A percentile compares a stretch with the other conserved stretches of the same genome.
These are phyloP conservation scores for Fusarium hostae DNA, from an alignment of 2,329 filamentous ascomycete genomes.

Conservation along the genomic window DNA sequence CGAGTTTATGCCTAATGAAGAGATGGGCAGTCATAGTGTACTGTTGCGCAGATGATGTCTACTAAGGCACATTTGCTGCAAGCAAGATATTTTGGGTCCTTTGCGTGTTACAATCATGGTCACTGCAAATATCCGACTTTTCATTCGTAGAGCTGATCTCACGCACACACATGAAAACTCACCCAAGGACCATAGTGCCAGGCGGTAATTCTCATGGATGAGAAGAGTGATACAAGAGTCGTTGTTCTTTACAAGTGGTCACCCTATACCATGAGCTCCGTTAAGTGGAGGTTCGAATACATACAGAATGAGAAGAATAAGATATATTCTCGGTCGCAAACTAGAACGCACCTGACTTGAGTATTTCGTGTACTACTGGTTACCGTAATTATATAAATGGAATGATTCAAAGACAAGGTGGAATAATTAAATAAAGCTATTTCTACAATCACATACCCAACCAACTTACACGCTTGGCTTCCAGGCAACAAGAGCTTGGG, in stretches of 20 bases:
- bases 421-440: not conserved
- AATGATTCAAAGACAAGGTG: not conserved
- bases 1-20: too few relatives aligned
- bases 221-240: not conserved
- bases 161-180: not conserved
- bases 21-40: too few relatives aligned
- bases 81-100: not conserved
- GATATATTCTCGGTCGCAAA: not conserved
- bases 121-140: not conserved
- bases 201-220: not conserved
- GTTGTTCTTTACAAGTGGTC: not conserved
- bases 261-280: not conserved
- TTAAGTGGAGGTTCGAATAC: not conserved
- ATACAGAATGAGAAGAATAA: not conserved
- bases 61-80: too few relatives aligned
- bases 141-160: not conserved
- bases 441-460: not conserved
- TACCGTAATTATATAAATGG: not conserved
- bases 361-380: rapidly evolving
- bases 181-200: not conserved
- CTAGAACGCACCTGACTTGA: rapidly evolving
- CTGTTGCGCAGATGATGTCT: not conserved
- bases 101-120: not conserved
- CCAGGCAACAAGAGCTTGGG: not conserved
- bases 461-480: not conserved